Evolutionary conservation across 805 yeast genomes (phyloP).

Genomic region (Kodamaea sagamina): DNA sequence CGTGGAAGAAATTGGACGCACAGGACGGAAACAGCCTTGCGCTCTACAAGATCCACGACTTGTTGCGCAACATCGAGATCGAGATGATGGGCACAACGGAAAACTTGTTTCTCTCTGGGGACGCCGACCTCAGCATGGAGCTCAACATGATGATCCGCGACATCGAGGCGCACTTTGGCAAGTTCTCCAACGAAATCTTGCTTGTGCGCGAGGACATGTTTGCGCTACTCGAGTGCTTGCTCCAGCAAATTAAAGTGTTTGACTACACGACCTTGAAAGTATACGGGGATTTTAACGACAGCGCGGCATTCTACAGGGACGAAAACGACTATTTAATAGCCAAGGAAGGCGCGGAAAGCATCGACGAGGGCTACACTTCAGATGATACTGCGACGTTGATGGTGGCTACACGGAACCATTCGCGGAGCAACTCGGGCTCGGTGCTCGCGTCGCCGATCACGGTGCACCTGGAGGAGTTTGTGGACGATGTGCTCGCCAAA

Average conservation of each 20-base stretch:
- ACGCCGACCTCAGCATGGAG: conserved; percentile 9
- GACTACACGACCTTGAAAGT: conserved; percentile 17
- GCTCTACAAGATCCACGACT: conserved; percentile 9
- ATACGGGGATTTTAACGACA: conserved; percentile 20
- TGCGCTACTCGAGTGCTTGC: conserved; percentile 15
- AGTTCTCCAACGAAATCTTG: conserved; percentile 10
- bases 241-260: conserved; percentile 22
- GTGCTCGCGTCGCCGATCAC: conserved; percentile 7
- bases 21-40: conserved; percentile 2
- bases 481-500: conserved; percentile 2
- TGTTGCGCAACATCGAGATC: conserved; percentile 14
- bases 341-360: conserved; percentile 5
- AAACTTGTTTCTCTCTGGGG: conserved; percentile 9
- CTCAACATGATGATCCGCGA: conserved; percentile 10
- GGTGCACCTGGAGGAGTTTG: conserved; percentile 2
- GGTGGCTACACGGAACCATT: conserved; percentile 14
- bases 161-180: conserved; percentile 12
- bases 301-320: not conserved
- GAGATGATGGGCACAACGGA: conserved; percentile 10
- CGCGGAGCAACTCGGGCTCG: not conserved
- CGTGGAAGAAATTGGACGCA: conserved; percentile 13
- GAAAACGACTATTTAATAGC: conserved; percentile 12
- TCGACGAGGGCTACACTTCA: conserved; percentile 18
- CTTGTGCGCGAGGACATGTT: conserved; percentile 17
- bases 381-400: conserved; percentile 26